Base-by-base conservation (phyloP, 441 rosid genomes). In the Populus hybrid region DNA sequence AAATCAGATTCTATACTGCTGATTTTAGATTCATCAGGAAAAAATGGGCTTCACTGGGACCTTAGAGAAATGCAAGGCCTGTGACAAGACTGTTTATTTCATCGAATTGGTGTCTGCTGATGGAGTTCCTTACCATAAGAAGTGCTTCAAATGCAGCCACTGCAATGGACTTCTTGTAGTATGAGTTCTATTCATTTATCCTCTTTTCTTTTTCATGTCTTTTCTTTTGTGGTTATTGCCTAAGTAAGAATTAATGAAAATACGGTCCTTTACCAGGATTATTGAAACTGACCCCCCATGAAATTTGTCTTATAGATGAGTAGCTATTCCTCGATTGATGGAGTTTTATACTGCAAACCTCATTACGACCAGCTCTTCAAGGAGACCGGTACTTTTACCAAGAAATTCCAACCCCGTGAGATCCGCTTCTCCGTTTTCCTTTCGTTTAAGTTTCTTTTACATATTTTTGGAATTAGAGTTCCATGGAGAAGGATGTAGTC, bases 261-360 rank as follows among this genome's bases (percentile, higher is more conserved):
- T 9, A 61, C 7, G 66, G 10, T 61, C 12, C 10, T 1, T 21
- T 21, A 61, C 26, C 66, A 61, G 66, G 14, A 61, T 61, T 42
- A 24, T 19, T n/a, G 57, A 23, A 21, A 42, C 0, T 36, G 57
- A 38, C 3, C 38, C 38, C 6, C 38, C 9, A 67, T 67, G 8
- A 67, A 42, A 38, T n/a, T 70, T 72, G 14, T 71, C 38, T 30
- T 10, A 28, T 69, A 94, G 98, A 94, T 94, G 86, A 85, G 95
- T 82, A 91, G 85, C 86, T 94, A 94, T 84, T 93, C 93, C 70
- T 94, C 97, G 68, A 90, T 93, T 92, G 98, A 94, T 83, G 97
- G 98, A 74, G 89, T 91, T 69, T 77, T 94, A 53, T 94, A 89
- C 70, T 94, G 98, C 89, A 94, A 83, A 87, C 66, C 95, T 79